Evolutionary conservation across 495 filamentous ascomycete species (phyloP).

Genomic region (Cercophora newfieldiana): DNA sequence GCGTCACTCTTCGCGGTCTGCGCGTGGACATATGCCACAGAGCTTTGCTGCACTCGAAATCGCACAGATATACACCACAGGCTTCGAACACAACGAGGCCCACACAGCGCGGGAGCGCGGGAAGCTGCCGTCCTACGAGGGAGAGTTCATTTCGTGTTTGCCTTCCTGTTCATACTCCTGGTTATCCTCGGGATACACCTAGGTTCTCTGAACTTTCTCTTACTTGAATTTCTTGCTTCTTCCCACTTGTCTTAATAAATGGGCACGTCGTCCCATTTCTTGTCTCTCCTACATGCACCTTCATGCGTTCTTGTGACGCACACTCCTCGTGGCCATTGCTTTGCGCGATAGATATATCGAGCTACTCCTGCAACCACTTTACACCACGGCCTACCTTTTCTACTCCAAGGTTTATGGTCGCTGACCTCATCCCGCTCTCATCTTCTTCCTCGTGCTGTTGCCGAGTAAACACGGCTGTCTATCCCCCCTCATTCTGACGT

Average conservation of each 20-base stretch:
- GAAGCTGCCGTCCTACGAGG: no score
- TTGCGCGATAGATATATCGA: neutral
- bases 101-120: no score
- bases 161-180: neutral
- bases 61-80: neutral
- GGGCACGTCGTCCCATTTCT: neutral
- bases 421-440: neutral
- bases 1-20: neutral
- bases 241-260: neutral
- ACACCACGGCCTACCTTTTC: neutral
- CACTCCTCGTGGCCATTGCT: neutral
- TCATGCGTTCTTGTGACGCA: neutral
- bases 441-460: neutral
- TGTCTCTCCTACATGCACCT: neutral
- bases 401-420: neutral
- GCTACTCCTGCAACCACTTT: neutral
- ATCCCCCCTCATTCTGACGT: neutral
- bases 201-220: no score
- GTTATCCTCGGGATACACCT: no score
- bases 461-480: neutral
- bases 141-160: neutral
- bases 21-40: neutral
- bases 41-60: neutral
- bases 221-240: neutral
- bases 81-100: no score